phyloP scores from a whole-genome alignment of 768 basidiomycete genomes.

The Mycena galopus region DNA sequence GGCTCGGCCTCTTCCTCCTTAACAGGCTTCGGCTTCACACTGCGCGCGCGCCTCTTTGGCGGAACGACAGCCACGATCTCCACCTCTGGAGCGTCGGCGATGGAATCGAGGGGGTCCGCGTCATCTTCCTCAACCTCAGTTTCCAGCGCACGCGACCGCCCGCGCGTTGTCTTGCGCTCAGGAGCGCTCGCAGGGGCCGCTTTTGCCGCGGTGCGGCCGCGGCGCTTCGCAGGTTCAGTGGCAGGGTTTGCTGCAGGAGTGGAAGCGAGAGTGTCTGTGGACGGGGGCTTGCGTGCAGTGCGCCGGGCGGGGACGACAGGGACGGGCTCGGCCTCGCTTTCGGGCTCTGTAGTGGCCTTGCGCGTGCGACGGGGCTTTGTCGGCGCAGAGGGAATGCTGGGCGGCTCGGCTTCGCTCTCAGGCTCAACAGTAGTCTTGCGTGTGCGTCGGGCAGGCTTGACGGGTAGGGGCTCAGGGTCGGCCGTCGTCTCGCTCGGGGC shows the following conservation, averaged over 20 bases:
- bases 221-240: constrained; percentile 29
- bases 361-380: constrained; percentile 30
- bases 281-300: constrained; percentile 28
- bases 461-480: constrained; percentile 6
- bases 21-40: constrained; percentile 33
- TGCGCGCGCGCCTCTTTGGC: constrained; percentile 28
- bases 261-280: background rate
- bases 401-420: constrained; percentile 24
- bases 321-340: constrained; percentile 24
- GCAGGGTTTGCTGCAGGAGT: constrained; percentile 2
- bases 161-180: constrained; percentile 38
- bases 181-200: constrained; percentile 33
- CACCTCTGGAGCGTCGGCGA: constrained; percentile 23
- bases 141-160: constrained; percentile 31
- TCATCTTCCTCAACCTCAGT: constrained; percentile 35
- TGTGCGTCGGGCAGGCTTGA: constrained; percentile 39
- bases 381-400: constrained; percentile 24
- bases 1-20: constrained; percentile 39
- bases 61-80: constrained; percentile 39
- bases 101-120: constrained; percentile 39
- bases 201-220: constrained; percentile 23
- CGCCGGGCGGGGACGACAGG: constrained; percentile 13
- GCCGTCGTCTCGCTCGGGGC: constrained; percentile 16
- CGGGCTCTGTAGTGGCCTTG: constrained; percentile 25
- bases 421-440: constrained; percentile 37